Evolutionary conservation across 2,329 filamentous ascomycete genomes (phyloP).

Genomic region (Dendrostoma leiphaemia): DNA sequence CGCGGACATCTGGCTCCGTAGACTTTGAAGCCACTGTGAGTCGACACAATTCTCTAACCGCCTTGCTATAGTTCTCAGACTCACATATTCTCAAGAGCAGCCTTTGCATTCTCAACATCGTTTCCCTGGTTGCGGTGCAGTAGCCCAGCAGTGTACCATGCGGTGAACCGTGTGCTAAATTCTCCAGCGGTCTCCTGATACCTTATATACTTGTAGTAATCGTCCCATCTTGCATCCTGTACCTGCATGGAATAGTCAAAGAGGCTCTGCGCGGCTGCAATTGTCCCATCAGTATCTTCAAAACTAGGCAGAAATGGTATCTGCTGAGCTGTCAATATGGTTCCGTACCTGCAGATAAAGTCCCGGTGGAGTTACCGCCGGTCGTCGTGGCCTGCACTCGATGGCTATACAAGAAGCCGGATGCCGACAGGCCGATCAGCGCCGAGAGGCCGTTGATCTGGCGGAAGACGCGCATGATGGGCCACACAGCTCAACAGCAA

Average conservation of each 20-base stretch:
- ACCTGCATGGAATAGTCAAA: conserved; percentile 40
- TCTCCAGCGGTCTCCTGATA: conserved; percentile 39
- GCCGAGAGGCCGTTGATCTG: neutral
- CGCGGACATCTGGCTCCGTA: conserved; percentile 30
- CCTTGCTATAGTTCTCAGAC: conserved; percentile 14
- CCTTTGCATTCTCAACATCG: conserved; percentile 34
- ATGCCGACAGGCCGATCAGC: neutral
- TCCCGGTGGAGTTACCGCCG: neutral
- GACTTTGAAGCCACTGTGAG: neutral
- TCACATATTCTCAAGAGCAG: conserved; percentile 34
- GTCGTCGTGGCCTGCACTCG: neutral
- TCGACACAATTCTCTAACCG: no score
- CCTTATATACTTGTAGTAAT: conserved; percentile 39
- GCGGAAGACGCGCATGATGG: neutral
- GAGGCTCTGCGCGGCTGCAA: conserved; percentile 32
- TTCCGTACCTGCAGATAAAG: conserved; percentile 6
- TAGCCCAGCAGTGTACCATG: conserved; percentile 39
- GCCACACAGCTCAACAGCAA: neutral
- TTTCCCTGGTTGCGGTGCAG: conserved; percentile 33
- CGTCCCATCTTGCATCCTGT: conserved; percentile 37
- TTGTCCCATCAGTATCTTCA: neutral
- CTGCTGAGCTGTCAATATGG: neutral
- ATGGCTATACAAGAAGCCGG: neutral
- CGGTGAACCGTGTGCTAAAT: conserved; percentile 41
- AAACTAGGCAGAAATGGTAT: neutral